Base-by-base conservation (phyloP, 2,329 filamentous ascomycete genomes). In the Trichoderma guizhouense region DNA sequence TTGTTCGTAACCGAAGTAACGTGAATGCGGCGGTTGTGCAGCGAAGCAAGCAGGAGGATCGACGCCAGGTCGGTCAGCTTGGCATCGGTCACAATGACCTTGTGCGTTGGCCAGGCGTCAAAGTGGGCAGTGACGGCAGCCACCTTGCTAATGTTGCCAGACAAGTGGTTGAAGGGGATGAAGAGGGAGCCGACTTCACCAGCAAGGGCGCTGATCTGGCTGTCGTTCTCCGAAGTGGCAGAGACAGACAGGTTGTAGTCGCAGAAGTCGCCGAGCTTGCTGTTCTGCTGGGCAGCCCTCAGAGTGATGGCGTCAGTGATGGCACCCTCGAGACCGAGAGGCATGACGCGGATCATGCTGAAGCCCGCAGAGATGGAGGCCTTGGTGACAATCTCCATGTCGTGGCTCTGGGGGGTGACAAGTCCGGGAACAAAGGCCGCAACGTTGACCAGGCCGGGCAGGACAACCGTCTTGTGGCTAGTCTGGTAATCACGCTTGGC, bases 401-500 rank as follows among this genome's bases (percentile, higher is more conserved):
- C 92, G 30, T 86, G 83, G 78, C 89, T 93, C 51, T 87, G 87
- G 26, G 86, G 81, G 14, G 87, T 87, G 21, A 90, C 89, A 72
- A 95, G 86, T 14, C 90, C 92, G 18, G 92, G 92, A 65, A 95
- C 91, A 76, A 95, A 95, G 15, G 92, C 90, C n/a, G 91, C 91
- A 74, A 94, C 86, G 78, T 94, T 95, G 82, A 95, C 89, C 71
- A 95, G 83, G 2, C 92, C 92, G 39, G 93, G 92, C 47, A 95
- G 87, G 57, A 91, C 86, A 60, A 93, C 84, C 4, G 91, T 93
- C 75, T 90, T 88, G 81, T 95, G 92, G 83, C 96, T 98, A 61
- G 94, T 95, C 85, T 97, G 94, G 83, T 92, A 97, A 83, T 99
- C 96, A 71, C 95, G 90, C 75, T 90, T 91, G 79, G 90, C 89